Evolutionary conservation across 2,329 filamentous ascomycete species (phyloP).

Genomic region (Aschersonia sp.): DNA sequence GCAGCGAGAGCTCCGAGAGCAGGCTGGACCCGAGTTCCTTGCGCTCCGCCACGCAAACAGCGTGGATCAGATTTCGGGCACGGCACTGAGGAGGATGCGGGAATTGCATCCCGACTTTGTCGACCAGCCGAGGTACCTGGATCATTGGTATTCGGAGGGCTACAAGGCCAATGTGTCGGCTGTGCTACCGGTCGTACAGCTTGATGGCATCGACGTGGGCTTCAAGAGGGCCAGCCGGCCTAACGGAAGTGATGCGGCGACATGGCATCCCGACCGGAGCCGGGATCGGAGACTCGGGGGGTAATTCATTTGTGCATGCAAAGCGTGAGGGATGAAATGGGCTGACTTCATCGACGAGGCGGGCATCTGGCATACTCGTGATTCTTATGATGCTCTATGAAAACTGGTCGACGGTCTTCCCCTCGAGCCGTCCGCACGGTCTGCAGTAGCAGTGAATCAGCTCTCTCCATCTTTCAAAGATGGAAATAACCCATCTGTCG

Average conservation of each 20-base stretch:
- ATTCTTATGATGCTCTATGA: too few species aligned
- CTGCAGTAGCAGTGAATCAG: too few species aligned
- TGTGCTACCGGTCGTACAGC: conserved; percentile 28
- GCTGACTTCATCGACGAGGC: neutral
- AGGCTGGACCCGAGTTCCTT: conserved; percentile 38
- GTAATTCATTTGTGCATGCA: neutral
- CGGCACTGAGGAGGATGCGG: conserved; percentile 40
- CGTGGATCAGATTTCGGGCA: conserved; percentile 49
- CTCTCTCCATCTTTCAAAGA: too few species aligned
- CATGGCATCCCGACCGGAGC: conserved; percentile 38
- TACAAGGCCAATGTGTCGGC: conserved; percentile 25
- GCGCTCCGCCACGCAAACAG: conserved; percentile 44
- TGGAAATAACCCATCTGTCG: too few species aligned
- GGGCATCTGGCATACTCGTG: too few species aligned
- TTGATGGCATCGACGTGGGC: conserved; percentile 28
- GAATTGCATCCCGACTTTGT: conserved; percentile 40
- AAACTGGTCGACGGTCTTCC: too few species aligned
- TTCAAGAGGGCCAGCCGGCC: conserved; percentile 27
- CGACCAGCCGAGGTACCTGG: conserved; percentile 27
- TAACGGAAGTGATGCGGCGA: conserved; percentile 42
- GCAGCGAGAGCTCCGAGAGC: conserved; percentile 33
- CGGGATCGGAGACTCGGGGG: conserved; percentile 10
- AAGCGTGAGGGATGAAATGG: neutral
- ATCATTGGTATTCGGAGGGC: conserved; percentile 31
- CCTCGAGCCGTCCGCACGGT: too few species aligned